phyloP scores from a whole-genome alignment of 1,139 yeast species.

The Pichia sp. region DNA sequence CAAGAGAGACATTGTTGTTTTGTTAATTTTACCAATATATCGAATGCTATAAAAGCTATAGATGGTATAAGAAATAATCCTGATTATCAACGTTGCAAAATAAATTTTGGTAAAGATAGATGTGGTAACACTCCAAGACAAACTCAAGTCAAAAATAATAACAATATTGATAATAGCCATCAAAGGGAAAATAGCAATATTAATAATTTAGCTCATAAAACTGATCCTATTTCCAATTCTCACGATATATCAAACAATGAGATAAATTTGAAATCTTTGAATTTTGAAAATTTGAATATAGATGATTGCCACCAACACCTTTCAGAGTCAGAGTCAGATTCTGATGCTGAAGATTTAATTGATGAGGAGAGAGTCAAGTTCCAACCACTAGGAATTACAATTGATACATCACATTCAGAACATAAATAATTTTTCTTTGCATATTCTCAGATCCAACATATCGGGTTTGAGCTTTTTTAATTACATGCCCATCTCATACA shows the following conservation, averaged over 20 bases:
- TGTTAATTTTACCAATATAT: slow-evolving; percentile 68
- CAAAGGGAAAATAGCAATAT: neutral
- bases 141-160: slow-evolving; percentile 19
- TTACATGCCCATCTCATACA: too few species aligned
- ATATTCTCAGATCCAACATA: neutral
- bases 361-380: slow-evolving; percentile 15
- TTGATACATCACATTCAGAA: slow-evolving; percentile 4
- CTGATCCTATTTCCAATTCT: neutral
- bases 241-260: neutral
- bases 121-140: slow-evolving; percentile 71
- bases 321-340: slow-evolving; percentile 3
- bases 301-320: slow-evolving; percentile 1
- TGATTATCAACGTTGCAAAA: slow-evolving; percentile 51
- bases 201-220: neutral
- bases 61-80: slow-evolving; percentile 57
- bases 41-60: slow-evolving; percentile 68
- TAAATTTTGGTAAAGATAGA: slow-evolving; percentile 74
- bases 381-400: slow-evolving; percentile 18
- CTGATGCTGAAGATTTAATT: slow-evolving; percentile 14
- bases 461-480: too few species aligned
- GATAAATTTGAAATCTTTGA: neutral
- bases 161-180: neutral
- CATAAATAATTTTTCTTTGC: neutral
- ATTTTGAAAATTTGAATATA: neutral
- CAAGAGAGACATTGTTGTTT: slow-evolving; percentile 75